A percentile compares a stretch with the other conserved stretches of the same genome.
Evolutionary conservation across 2,329 filamentous ascomycete genomes (phyloP).

Genomic region (Hypoxylon sp.): DNA sequence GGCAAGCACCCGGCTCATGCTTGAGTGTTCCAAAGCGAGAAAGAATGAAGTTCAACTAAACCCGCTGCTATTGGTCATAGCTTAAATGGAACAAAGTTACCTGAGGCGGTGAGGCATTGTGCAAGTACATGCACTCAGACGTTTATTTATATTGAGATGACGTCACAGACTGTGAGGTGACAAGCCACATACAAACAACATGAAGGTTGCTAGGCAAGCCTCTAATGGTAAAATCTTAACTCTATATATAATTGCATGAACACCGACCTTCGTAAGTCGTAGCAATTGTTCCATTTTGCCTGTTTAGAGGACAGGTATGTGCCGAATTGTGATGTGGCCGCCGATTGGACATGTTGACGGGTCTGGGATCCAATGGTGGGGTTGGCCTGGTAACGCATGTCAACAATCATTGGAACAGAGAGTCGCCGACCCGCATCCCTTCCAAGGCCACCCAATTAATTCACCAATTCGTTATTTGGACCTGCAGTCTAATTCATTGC

Average conservation of each 20-base stretch:
- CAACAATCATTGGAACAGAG: slow-evolving; percentile 44
- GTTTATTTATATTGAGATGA: slow-evolving; percentile 15
- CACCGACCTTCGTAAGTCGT: background rate
- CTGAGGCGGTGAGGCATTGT: slow-evolving; percentile 13
- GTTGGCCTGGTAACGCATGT: slow-evolving; percentile 49
- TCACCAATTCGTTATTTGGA: slow-evolving; percentile 31
- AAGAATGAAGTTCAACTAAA: background rate
- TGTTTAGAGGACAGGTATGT: background rate
- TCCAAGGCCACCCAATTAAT: slow-evolving; percentile 34
- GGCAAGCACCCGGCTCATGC: background rate
- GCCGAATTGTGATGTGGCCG: slow-evolving; percentile 19
- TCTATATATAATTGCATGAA: background rate
- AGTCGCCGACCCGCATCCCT: slow-evolving; percentile 36
- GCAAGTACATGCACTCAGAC: slow-evolving; percentile 3
- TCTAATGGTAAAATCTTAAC: background rate
- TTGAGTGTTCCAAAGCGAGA: background rate
- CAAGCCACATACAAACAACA: background rate
- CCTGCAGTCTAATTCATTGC: slow-evolving; percentile 32
- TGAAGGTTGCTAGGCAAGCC: background rate
- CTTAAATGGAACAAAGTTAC: slow-evolving; percentile 1
- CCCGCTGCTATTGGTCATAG: background rate
- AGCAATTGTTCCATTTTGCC: background rate
- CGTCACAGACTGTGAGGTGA: slow-evolving; percentile 15
- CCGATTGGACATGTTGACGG: slow-evolving; percentile 22
- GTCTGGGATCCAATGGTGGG: slow-evolving; percentile 1